Base-by-base conservation (phyloP, 768 basidiomycete species). In the Ramaria sp. region DNA sequence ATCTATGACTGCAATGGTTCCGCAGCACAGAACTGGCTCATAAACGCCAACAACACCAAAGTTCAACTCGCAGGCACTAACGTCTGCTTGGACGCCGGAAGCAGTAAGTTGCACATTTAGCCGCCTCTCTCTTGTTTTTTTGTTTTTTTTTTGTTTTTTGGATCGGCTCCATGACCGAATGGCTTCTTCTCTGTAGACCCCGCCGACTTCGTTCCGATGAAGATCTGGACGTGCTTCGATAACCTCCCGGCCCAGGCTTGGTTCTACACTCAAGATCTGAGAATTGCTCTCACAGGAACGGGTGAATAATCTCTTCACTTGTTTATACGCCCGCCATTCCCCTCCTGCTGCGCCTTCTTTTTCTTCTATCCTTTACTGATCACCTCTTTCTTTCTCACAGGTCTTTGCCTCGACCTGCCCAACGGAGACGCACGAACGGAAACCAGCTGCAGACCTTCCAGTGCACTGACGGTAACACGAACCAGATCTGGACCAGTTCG, bases 1-100 rank as follows among this genome's bases (percentile, higher is more conserved):
- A n/a, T n/a, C n/a, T n/a, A n/a, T n/a, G 68, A 70, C 32, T 70
- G 69, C 51, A 69, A 70, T 37, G 65, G 64, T 5, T 66, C 64
- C 10, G 43, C 59, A 3, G 67, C 67, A 1, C 69, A 69, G 53
- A 61, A 63, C 34, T 69, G 68, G 68, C 48, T 60, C 6, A 57
- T 68, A 27, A 61, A 44, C 18, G 48, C 49, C 10, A 64, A 65
- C 1, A 37, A 52, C 16, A 66, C 65, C 0, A 58, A 63, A 9
- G 58, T 70, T 20, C 57, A 57, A 3, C 50, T 68, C 3, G 59
- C 62, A 10, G 65, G 65, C 1, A 65, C 64, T 0, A 62, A 61
- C 37, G 68, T 63, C 57, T 70, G 68, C 47, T 52, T 69, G 20
- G 65, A 67, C 50, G 64, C 62, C 28, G 61, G 61, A n/a, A 62